A percentile compares a stretch with the other conserved stretches of the same genome.
Evolutionary conservation across 208 protist genomes (phyloP).

Genomic region (Phytomonas serpens): DNA sequence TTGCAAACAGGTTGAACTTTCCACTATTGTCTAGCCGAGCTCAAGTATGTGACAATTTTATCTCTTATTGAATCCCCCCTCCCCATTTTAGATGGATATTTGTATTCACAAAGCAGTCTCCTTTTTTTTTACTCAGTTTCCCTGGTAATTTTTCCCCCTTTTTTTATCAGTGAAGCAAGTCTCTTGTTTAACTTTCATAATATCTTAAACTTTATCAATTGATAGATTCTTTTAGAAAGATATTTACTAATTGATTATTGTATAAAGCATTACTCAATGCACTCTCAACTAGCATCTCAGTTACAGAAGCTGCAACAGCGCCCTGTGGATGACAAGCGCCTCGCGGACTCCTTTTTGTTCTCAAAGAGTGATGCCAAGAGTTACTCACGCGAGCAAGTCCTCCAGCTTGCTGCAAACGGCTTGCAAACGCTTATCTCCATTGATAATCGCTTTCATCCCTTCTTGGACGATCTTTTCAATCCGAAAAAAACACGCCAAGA

Average conservation of each 20-base stretch:
- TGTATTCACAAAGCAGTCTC: not conserved
- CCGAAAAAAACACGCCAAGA: constrained; percentile 47
- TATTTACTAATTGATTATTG: constrained; percentile 11
- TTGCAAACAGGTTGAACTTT: not conserved
- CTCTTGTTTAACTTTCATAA: constrained; percentile 6
- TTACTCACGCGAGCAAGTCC: constrained; percentile 82
- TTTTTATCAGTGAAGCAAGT: not conserved
- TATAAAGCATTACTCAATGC: constrained; percentile 25
- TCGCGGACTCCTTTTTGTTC: constrained; percentile 78
- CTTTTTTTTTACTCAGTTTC: not conserved
- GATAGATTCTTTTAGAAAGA: constrained; percentile 1
- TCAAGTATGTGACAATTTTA: not conserved
- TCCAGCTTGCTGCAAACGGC: constrained; percentile 65
- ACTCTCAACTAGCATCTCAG: constrained; percentile 74
- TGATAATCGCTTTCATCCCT: constrained; percentile 79
- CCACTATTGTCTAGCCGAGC: not conserved
- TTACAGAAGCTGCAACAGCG: constrained; percentile 67
- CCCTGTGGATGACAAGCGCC: constrained; percentile 41
- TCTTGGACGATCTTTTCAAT: constrained; percentile 63
- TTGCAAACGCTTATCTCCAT: constrained; percentile 62
- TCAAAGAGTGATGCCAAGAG: constrained; percentile 48
- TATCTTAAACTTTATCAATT: constrained; percentile 1
- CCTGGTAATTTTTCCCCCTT: not conserved
- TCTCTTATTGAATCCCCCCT: not conserved
- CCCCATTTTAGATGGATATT: not conserved